Conservation (phyloP, 2,329 filamentous ascomycete species). For the Penicillium sp. region DNA sequence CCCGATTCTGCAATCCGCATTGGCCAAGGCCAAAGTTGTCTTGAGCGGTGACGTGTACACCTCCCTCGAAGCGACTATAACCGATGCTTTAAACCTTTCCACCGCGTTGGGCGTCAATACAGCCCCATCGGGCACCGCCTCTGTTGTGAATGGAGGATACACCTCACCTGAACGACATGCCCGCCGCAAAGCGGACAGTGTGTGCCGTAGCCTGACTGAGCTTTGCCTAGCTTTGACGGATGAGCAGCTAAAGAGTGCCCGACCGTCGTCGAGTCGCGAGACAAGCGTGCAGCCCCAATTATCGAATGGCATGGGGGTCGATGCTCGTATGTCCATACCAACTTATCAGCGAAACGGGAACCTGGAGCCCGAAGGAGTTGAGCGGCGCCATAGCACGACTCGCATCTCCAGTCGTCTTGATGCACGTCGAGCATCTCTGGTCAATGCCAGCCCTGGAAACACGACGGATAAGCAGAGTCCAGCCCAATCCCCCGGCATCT, state of each 20-base stretch:
- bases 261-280: conserved; percentile 32
- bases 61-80: conserved; percentile 74
- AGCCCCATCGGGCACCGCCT: conserved; percentile 51
- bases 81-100: conserved; percentile 76
- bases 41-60: conserved; percentile 71
- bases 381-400: conserved; percentile 28
- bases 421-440: conserved; percentile 41
- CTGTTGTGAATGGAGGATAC: conserved; percentile 38
- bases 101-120: conserved; percentile 73
- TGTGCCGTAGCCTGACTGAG: conserved; percentile 90
- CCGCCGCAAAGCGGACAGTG: conserved; percentile 83
- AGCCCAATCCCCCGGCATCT: conserved; percentile 16
- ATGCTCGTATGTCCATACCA: conserved; percentile 28
- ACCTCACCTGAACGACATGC: conserved; percentile 72
- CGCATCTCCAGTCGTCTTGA: conserved; percentile 37
- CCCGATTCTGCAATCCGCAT: conserved; percentile 74
- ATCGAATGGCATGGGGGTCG: conserved; percentile 26
- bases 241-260: conserved; percentile 40
- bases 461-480: conserved; percentile 20
- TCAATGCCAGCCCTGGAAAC: conserved; percentile 25
- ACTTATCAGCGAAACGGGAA: conserved; percentile 38
- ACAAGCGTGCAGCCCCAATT: conserved; percentile 20
- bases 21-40: conserved; percentile 71
- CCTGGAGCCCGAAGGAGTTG: conserved; percentile 38
- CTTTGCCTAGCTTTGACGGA: conserved; percentile 81